These are phyloP conservation scores for Tagetes erecta DNA, from an alignment of 129 eudicot genomes.

Conservation along the genomic window DNA sequence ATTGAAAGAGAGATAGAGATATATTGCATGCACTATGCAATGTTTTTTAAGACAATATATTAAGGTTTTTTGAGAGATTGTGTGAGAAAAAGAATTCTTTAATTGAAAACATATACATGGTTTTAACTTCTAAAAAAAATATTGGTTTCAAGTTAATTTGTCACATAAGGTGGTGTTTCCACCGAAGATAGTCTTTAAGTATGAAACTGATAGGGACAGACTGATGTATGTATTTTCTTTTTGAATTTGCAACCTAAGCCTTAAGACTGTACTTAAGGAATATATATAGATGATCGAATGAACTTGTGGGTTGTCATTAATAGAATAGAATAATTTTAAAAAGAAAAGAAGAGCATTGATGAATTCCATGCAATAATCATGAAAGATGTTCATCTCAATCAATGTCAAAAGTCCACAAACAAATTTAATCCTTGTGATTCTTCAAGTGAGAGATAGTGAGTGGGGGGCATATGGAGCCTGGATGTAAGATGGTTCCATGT, in stretches of 20 bases:
- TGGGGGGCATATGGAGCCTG: slow-evolving; percentile 30
- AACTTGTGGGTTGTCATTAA: too few species aligned
- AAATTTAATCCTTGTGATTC: slow-evolving; percentile 22
- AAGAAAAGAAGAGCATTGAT: not conserved
- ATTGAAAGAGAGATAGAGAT: not conserved
- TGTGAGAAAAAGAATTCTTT: not conserved
- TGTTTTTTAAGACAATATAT: not conserved
- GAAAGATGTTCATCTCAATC: slow-evolving; percentile 31
- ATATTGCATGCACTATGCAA: not conserved
- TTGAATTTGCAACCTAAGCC: too few species aligned
- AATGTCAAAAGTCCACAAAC: slow-evolving; percentile 38
- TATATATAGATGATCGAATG: too few species aligned
- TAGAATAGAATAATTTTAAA: too few species aligned
- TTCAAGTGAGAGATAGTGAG: slow-evolving; percentile 12
- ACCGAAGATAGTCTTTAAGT: too few species aligned
- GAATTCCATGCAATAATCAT: slow-evolving; percentile 48
- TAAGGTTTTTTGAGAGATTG: not conserved
- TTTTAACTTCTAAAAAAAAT: too few species aligned
- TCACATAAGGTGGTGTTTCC: too few species aligned
- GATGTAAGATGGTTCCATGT: slow-evolving; percentile 16
- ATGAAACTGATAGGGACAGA: too few species aligned
- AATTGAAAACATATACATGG: too few species aligned
- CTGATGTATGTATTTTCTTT: too few species aligned
- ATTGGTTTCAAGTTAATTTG: too few species aligned
- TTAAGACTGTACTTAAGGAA: too few species aligned